phyloP scores from a whole-genome alignment of 805 yeast species.

The Yarrowia sp. region DNA sequence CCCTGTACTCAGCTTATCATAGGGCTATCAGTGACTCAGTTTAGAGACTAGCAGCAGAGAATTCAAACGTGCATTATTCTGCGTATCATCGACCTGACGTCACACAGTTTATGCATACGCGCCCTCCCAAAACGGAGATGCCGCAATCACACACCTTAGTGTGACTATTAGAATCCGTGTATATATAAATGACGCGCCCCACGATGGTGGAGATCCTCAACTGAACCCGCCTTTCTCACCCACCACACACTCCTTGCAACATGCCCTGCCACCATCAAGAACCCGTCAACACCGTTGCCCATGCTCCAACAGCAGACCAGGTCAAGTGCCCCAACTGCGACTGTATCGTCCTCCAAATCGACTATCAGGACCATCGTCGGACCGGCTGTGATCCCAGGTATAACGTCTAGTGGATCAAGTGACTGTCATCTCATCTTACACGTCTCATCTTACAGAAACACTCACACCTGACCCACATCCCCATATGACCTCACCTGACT shows the following conservation, averaged over 20 bases:
- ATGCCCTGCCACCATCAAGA: slow-evolving; percentile 26
- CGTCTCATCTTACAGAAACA: no score
- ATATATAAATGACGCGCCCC: slow-evolving; percentile 24
- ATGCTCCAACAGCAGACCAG: slow-evolving; percentile 34
- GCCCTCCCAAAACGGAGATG: slow-evolving; percentile 36
- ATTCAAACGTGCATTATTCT: slow-evolving; percentile 1
- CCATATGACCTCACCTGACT: no score
- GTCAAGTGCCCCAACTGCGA: slow-evolving; percentile 36
- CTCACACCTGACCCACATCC: no score
- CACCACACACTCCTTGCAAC: slow-evolving; percentile 3
- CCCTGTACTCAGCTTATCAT: background rate
- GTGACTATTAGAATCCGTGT: slow-evolving; percentile 4
- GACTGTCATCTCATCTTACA: no score
- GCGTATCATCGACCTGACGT: slow-evolving; percentile 25
- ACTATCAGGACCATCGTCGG: slow-evolving; percentile 34
- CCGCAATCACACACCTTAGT: slow-evolving; percentile 25
- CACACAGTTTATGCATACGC: slow-evolving; percentile 32
- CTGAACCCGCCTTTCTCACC: background rate
- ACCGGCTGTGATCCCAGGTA: slow-evolving; percentile 34
- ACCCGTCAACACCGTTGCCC: slow-evolving; percentile 18
- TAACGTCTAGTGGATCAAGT: slow-evolving; percentile 1
- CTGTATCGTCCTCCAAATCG: slow-evolving; percentile 33
- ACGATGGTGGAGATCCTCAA: background rate
- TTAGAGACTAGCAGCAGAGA: background rate
- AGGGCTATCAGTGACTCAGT: slow-evolving; percentile 17